Evolutionary conservation across 176 grass and related monocot species (phyloP), one percentile per base, ranked within the genome.

Genomic region (Triticum turgidum): DNA sequence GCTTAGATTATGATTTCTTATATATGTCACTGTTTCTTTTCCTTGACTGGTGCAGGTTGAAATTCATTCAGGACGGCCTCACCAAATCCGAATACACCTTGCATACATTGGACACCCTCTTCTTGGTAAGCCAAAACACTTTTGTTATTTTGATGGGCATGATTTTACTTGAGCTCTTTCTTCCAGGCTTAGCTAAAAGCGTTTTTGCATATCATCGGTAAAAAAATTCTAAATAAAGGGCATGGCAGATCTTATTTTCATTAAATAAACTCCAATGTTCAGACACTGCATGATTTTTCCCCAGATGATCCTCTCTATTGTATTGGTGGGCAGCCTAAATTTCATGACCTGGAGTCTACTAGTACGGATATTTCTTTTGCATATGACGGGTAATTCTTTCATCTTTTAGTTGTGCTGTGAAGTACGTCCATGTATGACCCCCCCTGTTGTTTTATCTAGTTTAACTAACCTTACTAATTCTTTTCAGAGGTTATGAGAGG

Each of bases 1-100:
- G 13, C 12, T 15, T 58, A 79, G 83, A 21, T 56, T 87, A 47
- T 66, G 75, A 14, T 18, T 49, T 75, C 18, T 39, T 85, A 56
- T 17, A 77, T 85, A 82, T 82, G 24, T 3, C 59, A 52, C 71
- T 39, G 20, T 78, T 63, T 79, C 14, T 56, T 77, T 51, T 80
- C 14, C 35, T 90, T 51, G 54, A 84, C 83, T 72, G 69, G 74
- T 89, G 78, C 78, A 94, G 96, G 91, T 98, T 27, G 86, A 98
- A 65, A 98, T 98, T 44, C 88, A 95, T 89, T 94, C 93, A 82
- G 96, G 96, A 77, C 86, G 91, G 39, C 93, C 91, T 32, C 93
- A 94, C 65, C 93, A 98, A 92, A 98, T 98, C 41, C 80, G 88
- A 9, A 98, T 98, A 80, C 93, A 98, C 61, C 85, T 98, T 86